Evolutionary conservation across 306 rosid genomes (phyloP), one percentile per base, ranked within the genome.

Genomic region (Dalbergia cultrata): DNA sequence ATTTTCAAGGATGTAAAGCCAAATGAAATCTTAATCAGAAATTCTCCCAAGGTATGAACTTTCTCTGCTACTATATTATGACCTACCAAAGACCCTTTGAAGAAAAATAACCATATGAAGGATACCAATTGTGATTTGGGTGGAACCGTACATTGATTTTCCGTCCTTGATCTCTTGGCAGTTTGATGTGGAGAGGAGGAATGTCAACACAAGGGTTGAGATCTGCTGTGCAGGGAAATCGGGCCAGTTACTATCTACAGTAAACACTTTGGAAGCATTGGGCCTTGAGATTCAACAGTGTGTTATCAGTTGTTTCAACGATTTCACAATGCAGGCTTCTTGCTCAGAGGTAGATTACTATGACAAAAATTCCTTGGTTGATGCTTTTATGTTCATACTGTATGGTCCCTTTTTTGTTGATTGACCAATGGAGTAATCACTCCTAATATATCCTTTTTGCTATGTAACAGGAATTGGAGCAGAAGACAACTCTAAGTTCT

Each of bases 211-310:
- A 34, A 68, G 80, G 82, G 84, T 94, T 58, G 98, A 92, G 82
- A 92, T 94, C 50, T 89, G 88, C 85, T 94, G 98, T 64, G 79
- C 85, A 17, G 95, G 88, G 78, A 94, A 94, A 70, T 95, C 95
- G 72, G 97, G 95, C 54, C n/a, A 89, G 83, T 45, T 94, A 80
- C 72, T 84, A n/a, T 89, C 95, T 4, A 89, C 97, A 3, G 85
- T 94, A 19, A 88, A 87, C 71, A 82, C 95, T 9, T 64, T 94
- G 62, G 98, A 94, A 79, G 90, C 91, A 31, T 81, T 89, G 47
- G 98, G 98, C 59, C 89, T 94, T 62, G 95, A 94, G 88, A 90
- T 90, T 82, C 86, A 94, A 81, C 91, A 94, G 21, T 94, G 98
- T 26, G 97, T 93, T 7, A 90, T 91, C 39, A 91, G 97, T 66